phyloP scores from a whole-genome alignment of 2,329 filamentous ascomycete genomes.

The Raffaelea ambrosiae region DNA sequence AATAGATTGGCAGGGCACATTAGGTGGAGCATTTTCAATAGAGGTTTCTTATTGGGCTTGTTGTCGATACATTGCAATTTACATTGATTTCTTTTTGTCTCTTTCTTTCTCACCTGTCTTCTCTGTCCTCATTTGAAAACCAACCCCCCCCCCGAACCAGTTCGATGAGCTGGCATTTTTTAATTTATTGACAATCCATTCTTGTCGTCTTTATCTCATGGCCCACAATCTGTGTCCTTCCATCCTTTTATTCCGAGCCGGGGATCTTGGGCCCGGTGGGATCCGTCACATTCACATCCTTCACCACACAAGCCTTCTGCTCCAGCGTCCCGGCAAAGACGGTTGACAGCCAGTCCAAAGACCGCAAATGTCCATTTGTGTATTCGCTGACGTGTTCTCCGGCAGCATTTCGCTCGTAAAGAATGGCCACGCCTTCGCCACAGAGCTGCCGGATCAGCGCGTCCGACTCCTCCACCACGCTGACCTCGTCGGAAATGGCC shows the following conservation, averaged over 20 bases:
- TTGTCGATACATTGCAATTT: background rate
- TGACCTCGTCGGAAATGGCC: slow-evolving; percentile 13
- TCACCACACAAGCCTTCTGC: too few species aligned
- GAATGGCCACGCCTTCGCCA: slow-evolving; percentile 26
- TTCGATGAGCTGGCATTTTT: too few species aligned
- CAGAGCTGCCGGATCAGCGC: slow-evolving; percentile 29
- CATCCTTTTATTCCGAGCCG: too few species aligned
- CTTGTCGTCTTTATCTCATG: too few species aligned
- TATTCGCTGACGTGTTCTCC: background rate
- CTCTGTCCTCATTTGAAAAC: background rate
- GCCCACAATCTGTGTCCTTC: too few species aligned
- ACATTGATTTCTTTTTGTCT: background rate
- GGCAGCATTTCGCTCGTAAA: background rate
- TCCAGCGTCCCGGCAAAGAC: background rate
- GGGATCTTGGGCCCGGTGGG: too few species aligned
- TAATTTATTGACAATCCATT: too few species aligned
- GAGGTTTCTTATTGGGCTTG: background rate
- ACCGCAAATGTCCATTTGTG: background rate
- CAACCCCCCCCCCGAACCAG: too few species aligned
- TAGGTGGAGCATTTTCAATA: background rate
- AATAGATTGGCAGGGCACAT: background rate
- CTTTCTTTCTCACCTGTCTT: background rate
- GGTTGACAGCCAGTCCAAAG: background rate
- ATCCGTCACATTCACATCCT: too few species aligned
- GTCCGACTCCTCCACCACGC: background rate